These are phyloP conservation scores for Blastocystis sp. DNA, from an alignment of 352 stramenopile genomes.

Conservation along the genomic window DNA sequence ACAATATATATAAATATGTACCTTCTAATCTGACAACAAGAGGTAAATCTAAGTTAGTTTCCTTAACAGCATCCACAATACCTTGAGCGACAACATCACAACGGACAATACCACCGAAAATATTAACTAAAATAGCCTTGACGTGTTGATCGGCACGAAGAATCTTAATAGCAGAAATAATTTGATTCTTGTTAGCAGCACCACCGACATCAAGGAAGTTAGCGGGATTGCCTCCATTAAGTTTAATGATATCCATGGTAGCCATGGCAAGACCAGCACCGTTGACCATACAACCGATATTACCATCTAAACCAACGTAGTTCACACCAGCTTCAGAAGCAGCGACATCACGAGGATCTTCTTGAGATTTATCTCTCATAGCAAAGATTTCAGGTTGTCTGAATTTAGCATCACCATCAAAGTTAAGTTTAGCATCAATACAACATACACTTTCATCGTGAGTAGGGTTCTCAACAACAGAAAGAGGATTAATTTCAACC, in stretches of 20 bases:
- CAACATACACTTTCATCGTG: constrained; percentile 71
- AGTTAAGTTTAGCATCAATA: constrained; percentile 93
- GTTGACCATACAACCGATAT: constrained; percentile 98
- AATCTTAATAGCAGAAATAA: constrained; percentile 66
- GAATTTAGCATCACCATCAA: constrained; percentile 92
- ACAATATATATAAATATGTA: no score
- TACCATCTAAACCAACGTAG: constrained; percentile 94
- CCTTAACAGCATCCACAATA: constrained; percentile 80
- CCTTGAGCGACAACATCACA: constrained; percentile 83
- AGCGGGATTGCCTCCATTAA: constrained; percentile 78
- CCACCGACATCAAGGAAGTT: constrained; percentile 98
- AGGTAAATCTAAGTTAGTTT: constrained; percentile 82
- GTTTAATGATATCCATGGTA: constrained; percentile 98
- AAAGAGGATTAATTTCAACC: constrained; percentile 73
- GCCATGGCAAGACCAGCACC: constrained; percentile 90
- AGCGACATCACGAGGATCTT: constrained; percentile 80
- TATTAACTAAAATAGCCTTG: constrained; percentile 94
- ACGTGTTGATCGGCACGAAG: constrained; percentile 72
- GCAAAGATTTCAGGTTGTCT: constrained; percentile 76
- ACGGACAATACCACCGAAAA: constrained; percentile 96
- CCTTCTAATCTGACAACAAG: constrained; percentile 90
- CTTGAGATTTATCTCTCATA: constrained; percentile 61
- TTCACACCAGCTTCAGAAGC: constrained; percentile 81
- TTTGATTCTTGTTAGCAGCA: constrained; percentile 67
- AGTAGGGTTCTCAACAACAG: constrained; percentile 58